Evolutionary conservation across 176 grass and related monocot species (phyloP), one percentile per base, ranked within the genome.

Genomic region (Ampelocalamus luodianensis): DNA sequence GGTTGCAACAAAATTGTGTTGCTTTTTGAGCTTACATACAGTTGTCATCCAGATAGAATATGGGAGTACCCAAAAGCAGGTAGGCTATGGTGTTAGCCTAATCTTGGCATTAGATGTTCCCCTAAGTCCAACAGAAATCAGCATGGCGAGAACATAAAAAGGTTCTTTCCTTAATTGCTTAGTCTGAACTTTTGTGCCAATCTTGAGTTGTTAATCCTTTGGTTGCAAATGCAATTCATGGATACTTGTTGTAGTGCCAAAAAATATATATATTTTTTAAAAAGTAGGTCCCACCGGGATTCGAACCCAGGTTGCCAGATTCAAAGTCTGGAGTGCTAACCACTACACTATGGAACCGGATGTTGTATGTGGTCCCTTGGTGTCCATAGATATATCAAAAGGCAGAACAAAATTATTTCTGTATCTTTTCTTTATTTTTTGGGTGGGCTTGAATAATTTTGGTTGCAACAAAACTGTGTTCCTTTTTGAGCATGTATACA

Each of bases 241-340:
- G 8, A 18, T 65, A 10, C 17, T 20, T 20, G 15, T 8, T 20
- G 16, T 16, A 16, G 48, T 50, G 14, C 15, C 14, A 50, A 50
- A 34, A 1, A 2, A 34, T 34, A 34, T 34, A 50, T 18, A 2
- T 54, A 8, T 20, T 53, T 54, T 5, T 9, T 5, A 46, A 46
- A 58, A 78, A 12, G 26, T 65, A 50, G 71, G 82, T 84, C 59
- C 71, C 72, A 84, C 82, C 91, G 93, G 91, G 96, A 99, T 96
- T 99, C 88, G 93, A 99, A 96, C 90, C 91, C 93, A 99, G 89
- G 91, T 94, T 82, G 88, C 96, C 88, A 96, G 91, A 96, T 99
- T 99, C 91, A 99, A 95, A 98, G 89, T 95, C 96, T 93, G 89
- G 93, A 95, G 96, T 98, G 96, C 93, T 98, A 98, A 98, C 93